phyloP scores from a whole-genome alignment of 768 basidiomycete species.

The Mycena indigotica region DNA sequence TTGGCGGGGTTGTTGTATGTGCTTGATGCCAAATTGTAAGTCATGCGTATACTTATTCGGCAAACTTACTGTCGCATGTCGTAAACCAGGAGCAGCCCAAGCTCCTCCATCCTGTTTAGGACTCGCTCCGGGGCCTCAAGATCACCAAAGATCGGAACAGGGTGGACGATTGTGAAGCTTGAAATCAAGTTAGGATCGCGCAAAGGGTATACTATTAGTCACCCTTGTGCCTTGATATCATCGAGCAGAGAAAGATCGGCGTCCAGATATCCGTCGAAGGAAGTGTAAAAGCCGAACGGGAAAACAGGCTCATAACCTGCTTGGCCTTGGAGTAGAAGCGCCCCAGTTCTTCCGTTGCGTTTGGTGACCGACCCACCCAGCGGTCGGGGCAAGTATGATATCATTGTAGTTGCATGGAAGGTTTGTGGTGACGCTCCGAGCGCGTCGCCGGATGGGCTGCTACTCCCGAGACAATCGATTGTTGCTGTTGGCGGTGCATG shows the following conservation, averaged over 20 bases:
- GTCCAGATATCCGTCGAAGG: slow-evolving; percentile 43
- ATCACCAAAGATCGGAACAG: slow-evolving; percentile 55
- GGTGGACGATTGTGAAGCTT: slow-evolving; percentile 47
- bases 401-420: slow-evolving; percentile 6
- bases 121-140: slow-evolving; percentile 43
- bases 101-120: slow-evolving; percentile 55
- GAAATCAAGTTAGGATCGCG: too few species aligned
- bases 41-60: too few species aligned
- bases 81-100: slow-evolving; percentile 56
- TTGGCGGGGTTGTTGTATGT: slow-evolving; percentile 49
- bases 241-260: slow-evolving; percentile 44
- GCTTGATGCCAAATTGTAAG: too few species aligned
- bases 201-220: too few species aligned
- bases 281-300: slow-evolving; percentile 59
- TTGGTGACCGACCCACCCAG: slow-evolving; percentile 45
- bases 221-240: slow-evolving; percentile 50
- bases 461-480: slow-evolving; percentile 11
- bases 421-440: not conserved
- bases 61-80: slow-evolving; percentile 62
- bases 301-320: slow-evolving; percentile 44
- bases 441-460: not conserved
- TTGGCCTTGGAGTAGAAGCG: slow-evolving; percentile 33
- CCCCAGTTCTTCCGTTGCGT: slow-evolving; percentile 49
- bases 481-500: slow-evolving; percentile 14
- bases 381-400: slow-evolving; percentile 46